These are phyloP conservation scores for Rhodotorula sp. DNA, from an alignment of 1,284 basidiomycete species.

Conservation along the genomic window DNA sequence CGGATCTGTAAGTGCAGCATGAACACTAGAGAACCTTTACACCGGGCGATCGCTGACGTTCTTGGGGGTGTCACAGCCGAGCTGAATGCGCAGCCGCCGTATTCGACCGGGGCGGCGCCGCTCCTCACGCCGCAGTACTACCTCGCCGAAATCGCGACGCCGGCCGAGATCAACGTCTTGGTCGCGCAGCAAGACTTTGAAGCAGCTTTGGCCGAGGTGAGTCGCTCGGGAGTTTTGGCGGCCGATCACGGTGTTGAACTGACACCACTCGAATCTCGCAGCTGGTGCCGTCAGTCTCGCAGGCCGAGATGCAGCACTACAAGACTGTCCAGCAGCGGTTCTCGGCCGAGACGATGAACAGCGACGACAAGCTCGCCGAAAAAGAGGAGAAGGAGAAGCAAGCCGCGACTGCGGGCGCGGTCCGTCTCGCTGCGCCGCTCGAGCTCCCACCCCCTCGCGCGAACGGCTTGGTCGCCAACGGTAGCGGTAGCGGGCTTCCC, in stretches of 20 bases:
- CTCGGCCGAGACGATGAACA: slow-evolving; percentile 35
- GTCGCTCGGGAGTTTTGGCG: not conserved
- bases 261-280: not conserved
- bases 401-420: not conserved
- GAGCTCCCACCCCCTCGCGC: not conserved
- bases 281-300: slow-evolving; percentile 83
- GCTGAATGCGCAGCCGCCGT: slow-evolving; percentile 56
- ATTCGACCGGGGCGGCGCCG: slow-evolving; percentile 59
- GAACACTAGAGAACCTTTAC: too few relatives aligned
- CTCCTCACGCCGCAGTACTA: slow-evolving; percentile 85
- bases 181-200: slow-evolving; percentile 76
- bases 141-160: slow-evolving; percentile 75
- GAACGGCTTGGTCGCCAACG: not conserved
- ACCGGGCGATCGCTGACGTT: not conserved
- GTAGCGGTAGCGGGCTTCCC: not conserved
- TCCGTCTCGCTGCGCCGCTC: not conserved
- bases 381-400: slow-evolving; percentile 26
- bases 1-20: slow-evolving; percentile 59
- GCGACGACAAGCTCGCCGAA: slow-evolving; percentile 30
- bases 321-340: slow-evolving; percentile 42
- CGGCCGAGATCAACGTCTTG: slow-evolving; percentile 71
- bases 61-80: slow-evolving; percentile 49
- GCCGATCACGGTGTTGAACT: not conserved
- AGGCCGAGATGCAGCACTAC: slow-evolving; percentile 88
- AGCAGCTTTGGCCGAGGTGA: slow-evolving; percentile 62